phyloP scores from a whole-genome alignment of 495 filamentous ascomycete genomes.

The Recurvomyces mirabilis region DNA sequence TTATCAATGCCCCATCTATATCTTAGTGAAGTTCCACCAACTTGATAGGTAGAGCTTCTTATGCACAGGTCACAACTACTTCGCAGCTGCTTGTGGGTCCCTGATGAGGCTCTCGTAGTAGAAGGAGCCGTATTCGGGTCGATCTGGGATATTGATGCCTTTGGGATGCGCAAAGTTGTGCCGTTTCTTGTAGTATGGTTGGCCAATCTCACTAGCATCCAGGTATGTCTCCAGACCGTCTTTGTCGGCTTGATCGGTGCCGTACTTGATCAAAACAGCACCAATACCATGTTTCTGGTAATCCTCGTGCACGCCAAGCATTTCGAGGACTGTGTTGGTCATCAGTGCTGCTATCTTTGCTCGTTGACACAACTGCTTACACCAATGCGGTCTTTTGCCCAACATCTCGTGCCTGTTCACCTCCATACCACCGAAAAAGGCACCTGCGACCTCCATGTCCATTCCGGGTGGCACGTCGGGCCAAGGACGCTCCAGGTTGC shows the following conservation, averaged over 20 bases:
- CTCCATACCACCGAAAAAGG: slow-evolving; percentile 16
- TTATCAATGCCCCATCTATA: too few species aligned
- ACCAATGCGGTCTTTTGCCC: slow-evolving; percentile 12
- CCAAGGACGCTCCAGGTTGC: slow-evolving; percentile 8
- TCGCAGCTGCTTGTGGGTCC: too few species aligned
- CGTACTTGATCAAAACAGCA: slow-evolving; percentile 14
- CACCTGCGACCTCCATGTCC: slow-evolving; percentile 10
- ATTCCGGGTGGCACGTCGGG: neutral
- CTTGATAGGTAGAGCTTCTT: too few species aligned
- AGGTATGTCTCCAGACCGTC: slow-evolving; percentile 13
- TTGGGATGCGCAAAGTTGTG: neutral
- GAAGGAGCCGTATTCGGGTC: slow-evolving; percentile 7
- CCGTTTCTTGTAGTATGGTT: slow-evolving; percentile 8
- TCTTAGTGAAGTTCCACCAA: too few species aligned
- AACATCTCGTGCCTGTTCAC: slow-evolving; percentile 8
- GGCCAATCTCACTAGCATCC: slow-evolving; percentile 9
- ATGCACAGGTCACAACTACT: too few species aligned
- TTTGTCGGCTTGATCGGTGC: slow-evolving; percentile 13
- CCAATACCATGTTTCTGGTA: slow-evolving; percentile 13
- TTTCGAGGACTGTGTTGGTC: slow-evolving; percentile 9
- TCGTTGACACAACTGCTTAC: too few species aligned
- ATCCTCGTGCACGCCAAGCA: slow-evolving; percentile 14
- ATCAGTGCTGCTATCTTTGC: neutral
- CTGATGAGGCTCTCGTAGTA: slow-evolving; percentile 5
- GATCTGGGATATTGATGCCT: slow-evolving; percentile 3